A percentile compares a stretch with the other conserved stretches of the same genome.
phyloP scores from a whole-genome alignment of 306 rosid species.

The Trifolium dubium region DNA sequence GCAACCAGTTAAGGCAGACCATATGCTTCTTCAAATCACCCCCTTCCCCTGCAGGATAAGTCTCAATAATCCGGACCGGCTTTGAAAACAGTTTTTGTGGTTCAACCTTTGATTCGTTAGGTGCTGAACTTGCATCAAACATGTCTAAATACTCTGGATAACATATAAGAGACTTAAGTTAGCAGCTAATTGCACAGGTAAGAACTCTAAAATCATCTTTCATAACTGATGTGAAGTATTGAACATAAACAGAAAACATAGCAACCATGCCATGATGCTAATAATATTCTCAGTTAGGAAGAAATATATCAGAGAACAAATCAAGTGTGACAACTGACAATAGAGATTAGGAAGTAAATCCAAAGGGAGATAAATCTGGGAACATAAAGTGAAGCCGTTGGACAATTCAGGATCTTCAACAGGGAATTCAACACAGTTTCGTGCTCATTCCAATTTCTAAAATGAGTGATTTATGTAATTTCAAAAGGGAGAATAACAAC shows the following conservation, averaged over 20 bases:
- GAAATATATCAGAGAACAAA: conserved; percentile 34
- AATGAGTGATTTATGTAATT: conserved; percentile 12
- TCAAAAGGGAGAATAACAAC: background rate
- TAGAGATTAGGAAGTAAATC: conserved; percentile 11
- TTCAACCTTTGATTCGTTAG: conserved; percentile 76
- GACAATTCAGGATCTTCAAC: conserved; percentile 15
- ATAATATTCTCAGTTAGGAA: conserved; percentile 24
- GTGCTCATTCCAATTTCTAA: conserved; percentile 13
- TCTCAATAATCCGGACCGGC: conserved; percentile 83
- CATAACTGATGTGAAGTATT: conserved; percentile 28
- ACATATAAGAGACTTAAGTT: conserved; percentile 41
- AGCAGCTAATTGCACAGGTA: conserved; percentile 24
- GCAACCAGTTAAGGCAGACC: conserved; percentile 94
- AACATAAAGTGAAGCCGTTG: conserved; percentile 25
- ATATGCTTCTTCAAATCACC: conserved; percentile 87
- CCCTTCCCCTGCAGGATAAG: conserved; percentile 87
- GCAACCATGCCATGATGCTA: conserved; percentile 14
- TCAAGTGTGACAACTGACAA: background rate
- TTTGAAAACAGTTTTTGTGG: conserved; percentile 77
- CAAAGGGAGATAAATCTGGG: conserved; percentile 16
- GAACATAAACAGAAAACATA: conserved; percentile 22
- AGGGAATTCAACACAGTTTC: conserved; percentile 3
- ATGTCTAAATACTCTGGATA: conserved; percentile 81
- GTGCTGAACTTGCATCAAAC: conserved; percentile 78
- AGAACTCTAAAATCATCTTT: conserved; percentile 9